phyloP scores from a whole-genome alignment of 2,329 filamentous ascomycete species.

The Orbilia blumenaviensis region DNA sequence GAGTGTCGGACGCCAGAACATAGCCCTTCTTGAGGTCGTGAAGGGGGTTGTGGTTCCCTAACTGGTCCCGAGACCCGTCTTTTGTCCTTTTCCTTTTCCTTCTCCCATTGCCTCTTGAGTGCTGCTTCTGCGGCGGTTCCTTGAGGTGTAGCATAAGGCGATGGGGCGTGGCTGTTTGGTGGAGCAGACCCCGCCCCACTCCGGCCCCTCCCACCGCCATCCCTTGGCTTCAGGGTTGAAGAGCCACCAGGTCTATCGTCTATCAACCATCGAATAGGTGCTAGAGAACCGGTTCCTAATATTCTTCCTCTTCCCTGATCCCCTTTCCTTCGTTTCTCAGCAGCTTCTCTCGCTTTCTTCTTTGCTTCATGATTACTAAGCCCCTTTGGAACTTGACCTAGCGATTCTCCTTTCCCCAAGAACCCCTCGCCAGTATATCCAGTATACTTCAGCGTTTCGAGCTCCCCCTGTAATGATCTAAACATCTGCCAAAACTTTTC shows the following conservation, averaged over 20 bases:
- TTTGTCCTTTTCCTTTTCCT: slow-evolving; percentile 30
- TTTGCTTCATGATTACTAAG: slow-evolving; percentile 74
- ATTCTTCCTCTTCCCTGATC: slow-evolving; percentile 73
- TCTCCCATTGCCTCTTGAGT: slow-evolving; percentile 38
- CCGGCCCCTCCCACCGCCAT: background rate
- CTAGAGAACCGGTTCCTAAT: slow-evolving; percentile 70
- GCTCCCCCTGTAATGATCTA: slow-evolving; percentile 80
- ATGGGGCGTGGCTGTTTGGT: background rate
- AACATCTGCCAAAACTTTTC: slow-evolving; percentile 72
- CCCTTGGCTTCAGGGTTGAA: slow-evolving; percentile 34
- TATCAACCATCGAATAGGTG: slow-evolving; percentile 55
- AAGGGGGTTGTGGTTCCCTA: slow-evolving; percentile 62
- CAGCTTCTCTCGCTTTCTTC: slow-evolving; percentile 76
- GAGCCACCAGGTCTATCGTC: slow-evolving; percentile 32
- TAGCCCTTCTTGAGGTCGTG: slow-evolving; percentile 78
- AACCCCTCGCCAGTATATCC: slow-evolving; percentile 94
- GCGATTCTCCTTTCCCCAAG: slow-evolving; percentile 75
- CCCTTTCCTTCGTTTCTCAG: slow-evolving; percentile 73
- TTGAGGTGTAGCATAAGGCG: slow-evolving; percentile 39
- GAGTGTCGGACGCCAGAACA: slow-evolving; percentile 80
- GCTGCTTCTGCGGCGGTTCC: slow-evolving; percentile 47
- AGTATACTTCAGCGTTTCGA: slow-evolving; percentile 83
- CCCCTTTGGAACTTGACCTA: slow-evolving; percentile 73
- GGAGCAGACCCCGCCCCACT: slow-evolving; percentile 15
- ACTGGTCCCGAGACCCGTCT: background rate